Conservation (phyloP, 2,329 filamentous ascomycete species). For the Aureobasidium melanogenum region DNA sequence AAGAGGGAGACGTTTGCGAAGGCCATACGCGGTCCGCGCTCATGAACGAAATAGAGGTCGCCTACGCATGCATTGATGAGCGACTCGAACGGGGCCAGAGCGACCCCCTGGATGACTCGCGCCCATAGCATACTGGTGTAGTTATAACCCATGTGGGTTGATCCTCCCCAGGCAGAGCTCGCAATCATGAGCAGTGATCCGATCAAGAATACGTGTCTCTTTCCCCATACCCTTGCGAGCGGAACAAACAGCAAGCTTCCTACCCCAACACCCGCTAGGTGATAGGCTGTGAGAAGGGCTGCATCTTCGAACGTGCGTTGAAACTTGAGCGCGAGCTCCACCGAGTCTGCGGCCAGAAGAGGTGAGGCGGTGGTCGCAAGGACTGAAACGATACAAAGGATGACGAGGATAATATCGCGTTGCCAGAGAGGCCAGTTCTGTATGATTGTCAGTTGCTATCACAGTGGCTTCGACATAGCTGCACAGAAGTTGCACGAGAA, state of each 20-base stretch:
- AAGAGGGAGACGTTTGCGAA: slow-evolving; percentile 63
- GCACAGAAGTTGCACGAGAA: background rate
- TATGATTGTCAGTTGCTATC: background rate
- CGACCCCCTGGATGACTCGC: slow-evolving; percentile 77
- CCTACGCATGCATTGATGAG: slow-evolving; percentile 83
- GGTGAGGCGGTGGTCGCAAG: slow-evolving; percentile 78
- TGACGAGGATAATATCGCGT: slow-evolving; percentile 69
- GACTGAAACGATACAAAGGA: slow-evolving; percentile 71
- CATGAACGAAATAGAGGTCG: slow-evolving; percentile 84
- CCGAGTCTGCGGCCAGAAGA: slow-evolving; percentile 79
- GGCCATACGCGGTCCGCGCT: slow-evolving; percentile 77
- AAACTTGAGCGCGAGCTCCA: slow-evolving; percentile 65
- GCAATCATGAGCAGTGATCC: slow-evolving; percentile 65
- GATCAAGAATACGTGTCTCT: slow-evolving; percentile 76
- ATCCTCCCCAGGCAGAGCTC: slow-evolving; percentile 71
- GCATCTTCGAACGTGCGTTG: slow-evolving; percentile 59
- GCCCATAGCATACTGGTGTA: slow-evolving; percentile 69
- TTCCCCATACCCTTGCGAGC: slow-evolving; percentile 83
- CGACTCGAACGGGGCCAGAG: slow-evolving; percentile 80
- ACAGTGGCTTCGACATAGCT: background rate
- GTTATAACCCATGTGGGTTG: slow-evolving; percentile 44
- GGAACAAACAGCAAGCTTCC: slow-evolving; percentile 81
- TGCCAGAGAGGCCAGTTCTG: slow-evolving; percentile 81
- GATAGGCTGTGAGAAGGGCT: slow-evolving; percentile 78
- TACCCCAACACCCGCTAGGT: slow-evolving; percentile 71